Evolutionary conservation across 2,329 filamentous ascomycete genomes (phyloP).

Genomic region (Calonectria multiphialidica): DNA sequence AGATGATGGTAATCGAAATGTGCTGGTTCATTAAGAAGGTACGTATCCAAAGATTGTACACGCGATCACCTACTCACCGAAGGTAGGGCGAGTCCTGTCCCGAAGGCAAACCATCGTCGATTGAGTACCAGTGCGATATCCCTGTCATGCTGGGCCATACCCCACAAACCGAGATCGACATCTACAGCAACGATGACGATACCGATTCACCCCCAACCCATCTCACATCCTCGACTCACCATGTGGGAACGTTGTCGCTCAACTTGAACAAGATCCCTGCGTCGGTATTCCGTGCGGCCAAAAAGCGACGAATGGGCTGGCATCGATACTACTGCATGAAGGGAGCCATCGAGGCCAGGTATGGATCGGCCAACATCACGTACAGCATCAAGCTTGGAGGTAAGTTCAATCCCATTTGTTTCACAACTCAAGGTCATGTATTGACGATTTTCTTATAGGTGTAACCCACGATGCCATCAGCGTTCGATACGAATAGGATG

Average conservation of each 20-base stretch:
- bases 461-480: constrained; percentile 53
- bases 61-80: constrained; percentile 11
- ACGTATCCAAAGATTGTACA: background rate
- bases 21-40: constrained; percentile 56
- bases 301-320: constrained; percentile 49
- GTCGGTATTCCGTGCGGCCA: constrained; percentile 46
- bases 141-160: constrained; percentile 49
- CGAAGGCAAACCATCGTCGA: constrained; percentile 49
- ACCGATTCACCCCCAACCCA: constrained; percentile 48
- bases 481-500: constrained; percentile 47
- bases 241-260: constrained; percentile 51
- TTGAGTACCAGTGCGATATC: constrained; percentile 54
- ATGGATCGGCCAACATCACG: constrained; percentile 54
- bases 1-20: constrained; percentile 52
- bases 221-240: constrained; percentile 43
- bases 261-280: constrained; percentile 50
- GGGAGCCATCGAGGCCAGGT: constrained; percentile 52
- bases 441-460: constrained; percentile 40
- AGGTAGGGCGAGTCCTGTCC: constrained; percentile 53
- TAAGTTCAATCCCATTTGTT: constrained; percentile 26
- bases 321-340: constrained; percentile 53
- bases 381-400: constrained; percentile 54
- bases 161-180: constrained; percentile 54
- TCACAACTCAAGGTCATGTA: background rate
- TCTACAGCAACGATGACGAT: constrained; percentile 51